phyloP scores from a whole-genome alignment of 352 stramenopile species.

The Sclerospora graminicola region DNA sequence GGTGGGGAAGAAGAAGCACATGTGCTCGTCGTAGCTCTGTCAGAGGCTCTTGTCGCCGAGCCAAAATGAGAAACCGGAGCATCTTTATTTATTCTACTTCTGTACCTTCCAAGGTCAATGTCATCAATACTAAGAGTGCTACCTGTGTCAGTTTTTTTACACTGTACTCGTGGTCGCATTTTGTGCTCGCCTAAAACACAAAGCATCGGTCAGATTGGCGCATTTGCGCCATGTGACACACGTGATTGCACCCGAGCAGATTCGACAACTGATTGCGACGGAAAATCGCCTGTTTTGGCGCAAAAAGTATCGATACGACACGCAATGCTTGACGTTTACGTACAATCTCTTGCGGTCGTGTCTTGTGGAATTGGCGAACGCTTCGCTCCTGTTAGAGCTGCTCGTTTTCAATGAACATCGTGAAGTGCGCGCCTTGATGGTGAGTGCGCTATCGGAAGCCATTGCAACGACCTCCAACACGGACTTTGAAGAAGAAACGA shows the following conservation, averaged over 20 bases:
- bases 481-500: too few species aligned
- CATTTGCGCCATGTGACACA: slow-evolving; percentile 33
- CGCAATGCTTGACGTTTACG: slow-evolving; percentile 48
- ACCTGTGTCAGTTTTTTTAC: slow-evolving; percentile 17
- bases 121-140: slow-evolving; percentile 11
- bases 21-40: slow-evolving; percentile 68
- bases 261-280: too few species aligned
- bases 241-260: slow-evolving; percentile 57
- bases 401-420: too few species aligned
- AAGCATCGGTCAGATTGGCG: too few species aligned
- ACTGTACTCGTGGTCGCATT: slow-evolving; percentile 29
- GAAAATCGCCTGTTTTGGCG: too few species aligned
- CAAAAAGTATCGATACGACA: slow-evolving; percentile 79
- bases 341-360: too few species aligned
- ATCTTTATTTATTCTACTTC: slow-evolving; percentile 85
- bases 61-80: slow-evolving; percentile 69
- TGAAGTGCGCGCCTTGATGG: too few species aligned
- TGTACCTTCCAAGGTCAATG: slow-evolving; percentile 31
- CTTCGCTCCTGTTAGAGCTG: too few species aligned
- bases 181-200: slow-evolving; percentile 31
- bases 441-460: too few species aligned
- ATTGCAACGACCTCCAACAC: too few species aligned
- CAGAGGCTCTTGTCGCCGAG: slow-evolving; percentile 20
- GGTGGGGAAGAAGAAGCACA: too few species aligned
- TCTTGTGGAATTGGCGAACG: too few species aligned